phyloP scores from a whole-genome alignment of 2,329 filamentous ascomycete species.

The Helotiales sp. region DNA sequence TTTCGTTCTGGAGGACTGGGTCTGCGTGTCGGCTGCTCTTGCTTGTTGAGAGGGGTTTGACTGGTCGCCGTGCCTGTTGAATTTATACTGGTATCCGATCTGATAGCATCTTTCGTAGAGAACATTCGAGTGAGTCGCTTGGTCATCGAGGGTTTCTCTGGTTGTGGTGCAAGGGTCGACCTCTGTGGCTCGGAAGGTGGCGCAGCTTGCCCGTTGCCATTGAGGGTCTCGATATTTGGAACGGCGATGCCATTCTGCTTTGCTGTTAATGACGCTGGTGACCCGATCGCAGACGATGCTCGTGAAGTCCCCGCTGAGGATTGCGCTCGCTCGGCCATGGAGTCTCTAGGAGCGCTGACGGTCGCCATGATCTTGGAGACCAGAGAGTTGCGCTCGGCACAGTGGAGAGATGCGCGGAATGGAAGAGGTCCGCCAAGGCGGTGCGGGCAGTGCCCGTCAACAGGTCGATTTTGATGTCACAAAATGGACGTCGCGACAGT shows the following conservation, averaged over 20 bases:
- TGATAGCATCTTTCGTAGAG: slow-evolving; percentile 53
- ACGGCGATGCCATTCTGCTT: slow-evolving; percentile 27
- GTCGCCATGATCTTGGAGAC: slow-evolving; percentile 29
- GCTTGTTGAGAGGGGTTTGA: slow-evolving; percentile 34
- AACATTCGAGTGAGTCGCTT: slow-evolving; percentile 67
- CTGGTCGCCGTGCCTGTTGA: slow-evolving; percentile 19
- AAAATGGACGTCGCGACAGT: background rate
- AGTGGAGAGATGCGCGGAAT: slow-evolving; percentile 10
- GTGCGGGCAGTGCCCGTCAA: slow-evolving; percentile 29
- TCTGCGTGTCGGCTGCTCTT: slow-evolving; percentile 29
- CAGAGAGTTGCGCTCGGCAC: slow-evolving; percentile 5
- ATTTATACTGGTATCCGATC: slow-evolving; percentile 27
- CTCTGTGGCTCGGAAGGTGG: slow-evolving; percentile 32
- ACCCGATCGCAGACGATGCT: slow-evolving; percentile 27
- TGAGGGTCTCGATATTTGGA: slow-evolving; percentile 31
- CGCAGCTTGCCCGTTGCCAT: slow-evolving; percentile 31
- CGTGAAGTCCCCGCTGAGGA: slow-evolving; percentile 30
- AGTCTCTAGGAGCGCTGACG: slow-evolving; percentile 26
- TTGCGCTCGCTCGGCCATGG: slow-evolving; percentile 22
- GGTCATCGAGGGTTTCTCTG: slow-evolving; percentile 61
- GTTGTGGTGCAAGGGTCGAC: slow-evolving; percentile 14
- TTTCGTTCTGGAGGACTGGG: slow-evolving; percentile 46
- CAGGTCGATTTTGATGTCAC: slow-evolving; percentile 2
- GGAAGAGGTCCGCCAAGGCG: slow-evolving; percentile 20
- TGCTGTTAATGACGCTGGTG: slow-evolving; percentile 26